Evolutionary conservation across 164 flowering plant species (phyloP).

Genomic region (Cinnamomum chago): DNA sequence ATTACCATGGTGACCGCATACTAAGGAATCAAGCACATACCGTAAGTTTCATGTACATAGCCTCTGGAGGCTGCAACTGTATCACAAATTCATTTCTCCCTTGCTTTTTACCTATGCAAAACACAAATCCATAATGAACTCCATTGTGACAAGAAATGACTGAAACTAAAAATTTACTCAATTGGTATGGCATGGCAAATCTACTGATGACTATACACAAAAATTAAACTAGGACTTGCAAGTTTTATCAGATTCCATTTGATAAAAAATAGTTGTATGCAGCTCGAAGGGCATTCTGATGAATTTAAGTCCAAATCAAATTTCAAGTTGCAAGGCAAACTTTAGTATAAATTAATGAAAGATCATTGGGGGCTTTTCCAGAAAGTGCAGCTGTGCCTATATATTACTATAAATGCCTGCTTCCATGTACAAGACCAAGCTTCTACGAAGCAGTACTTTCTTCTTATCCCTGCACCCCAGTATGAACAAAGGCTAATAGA

Average conservation of each 20-base stretch:
- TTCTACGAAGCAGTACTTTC: too few relatives aligned
- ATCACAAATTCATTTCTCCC: slow-evolving; percentile 97
- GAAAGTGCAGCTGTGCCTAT: neutral
- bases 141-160: neutral
- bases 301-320: too few relatives aligned
- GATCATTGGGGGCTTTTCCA: neutral
- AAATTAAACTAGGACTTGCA: neutral
- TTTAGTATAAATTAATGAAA: too few relatives aligned
- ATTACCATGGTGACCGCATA: neutral
- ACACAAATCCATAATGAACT: slow-evolving; percentile 2
- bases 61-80: slow-evolving; percentile 87
- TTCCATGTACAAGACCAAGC: neutral
- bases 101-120: slow-evolving; percentile 64
- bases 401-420: neutral
- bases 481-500: too few relatives aligned
- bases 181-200: neutral
- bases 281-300: too few relatives aligned
- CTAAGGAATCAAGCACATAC: slow-evolving; percentile 26
- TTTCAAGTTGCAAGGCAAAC: too few relatives aligned
- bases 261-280: too few relatives aligned
- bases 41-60: slow-evolving; percentile 97
- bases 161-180: neutral
- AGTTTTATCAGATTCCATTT: too few relatives aligned
- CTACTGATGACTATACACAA: neutral
- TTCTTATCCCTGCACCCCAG: too few relatives aligned